A percentile compares a stretch with the other conserved stretches of the same genome.
phyloP scores from a whole-genome alignment of 176 grass and related monocot species.

The Saccharum spontaneum region DNA sequence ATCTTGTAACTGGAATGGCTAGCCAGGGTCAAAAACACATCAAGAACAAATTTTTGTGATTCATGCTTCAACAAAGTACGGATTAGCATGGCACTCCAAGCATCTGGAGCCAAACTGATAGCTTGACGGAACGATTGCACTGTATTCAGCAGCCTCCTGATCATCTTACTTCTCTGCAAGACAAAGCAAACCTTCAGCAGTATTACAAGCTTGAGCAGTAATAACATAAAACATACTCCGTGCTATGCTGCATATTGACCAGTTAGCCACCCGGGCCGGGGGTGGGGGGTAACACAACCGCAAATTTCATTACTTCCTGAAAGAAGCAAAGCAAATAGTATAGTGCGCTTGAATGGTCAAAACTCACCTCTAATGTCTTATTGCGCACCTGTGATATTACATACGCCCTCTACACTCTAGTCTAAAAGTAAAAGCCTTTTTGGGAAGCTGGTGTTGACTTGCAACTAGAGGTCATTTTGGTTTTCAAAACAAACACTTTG shows the following conservation, averaged over 20 bases:
- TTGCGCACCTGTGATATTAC: not conserved
- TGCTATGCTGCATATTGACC: not conserved
- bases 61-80: constrained; percentile 58
- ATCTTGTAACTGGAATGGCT: constrained; percentile 63
- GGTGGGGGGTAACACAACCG: too few relatives aligned
- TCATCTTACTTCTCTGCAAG: constrained; percentile 72
- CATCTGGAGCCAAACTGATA: constrained; percentile 67
- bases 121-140: constrained; percentile 62
- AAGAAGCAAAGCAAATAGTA: too few relatives aligned
- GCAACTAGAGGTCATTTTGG: not conserved
- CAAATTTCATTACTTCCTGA: too few relatives aligned
- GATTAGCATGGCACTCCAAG: constrained; percentile 81
- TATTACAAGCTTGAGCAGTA: not conserved
- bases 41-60: constrained; percentile 68
- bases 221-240: constrained; percentile 4
- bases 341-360: too few relatives aligned
- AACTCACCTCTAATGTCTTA: not conserved
- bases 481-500: not conserved
- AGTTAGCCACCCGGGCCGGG: not conserved
- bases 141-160: constrained; percentile 62
- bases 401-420: not conserved
- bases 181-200: constrained; percentile 17
- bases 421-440: not conserved
- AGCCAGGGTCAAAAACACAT: constrained; percentile 54
- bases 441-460: not conserved